Conservation (phyloP, 2,329 filamentous ascomycete genomes). For the Metarhizium robertsii region DNA sequence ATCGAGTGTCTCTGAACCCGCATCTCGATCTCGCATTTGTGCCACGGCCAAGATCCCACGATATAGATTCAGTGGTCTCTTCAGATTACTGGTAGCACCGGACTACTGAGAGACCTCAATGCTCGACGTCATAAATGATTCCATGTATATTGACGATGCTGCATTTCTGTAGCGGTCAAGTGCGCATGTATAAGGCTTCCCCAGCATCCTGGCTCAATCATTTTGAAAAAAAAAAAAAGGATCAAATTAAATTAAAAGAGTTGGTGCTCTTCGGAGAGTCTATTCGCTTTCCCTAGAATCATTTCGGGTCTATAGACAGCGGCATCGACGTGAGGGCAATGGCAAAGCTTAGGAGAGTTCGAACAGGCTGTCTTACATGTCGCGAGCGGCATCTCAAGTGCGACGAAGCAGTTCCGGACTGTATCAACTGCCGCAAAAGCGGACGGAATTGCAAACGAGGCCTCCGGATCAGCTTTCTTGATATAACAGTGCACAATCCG, state of each 20-base stretch:
- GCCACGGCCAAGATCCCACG: not conserved
- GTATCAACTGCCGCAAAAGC: slow-evolving; percentile 80
- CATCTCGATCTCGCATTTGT: not conserved
- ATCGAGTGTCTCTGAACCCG: not conserved
- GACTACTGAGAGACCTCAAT: not conserved
- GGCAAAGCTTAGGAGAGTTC: slow-evolving; percentile 58
- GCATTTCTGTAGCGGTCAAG: not conserved
- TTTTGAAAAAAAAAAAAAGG: not conserved
- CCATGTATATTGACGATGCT: not conserved
- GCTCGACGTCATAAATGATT: not conserved
- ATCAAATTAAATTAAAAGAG: too few species aligned
- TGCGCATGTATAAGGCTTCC: not conserved
- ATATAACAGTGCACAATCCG: slow-evolving; percentile 63
- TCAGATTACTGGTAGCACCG: not conserved
- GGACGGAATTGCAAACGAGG: slow-evolving; percentile 79
- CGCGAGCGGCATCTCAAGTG: slow-evolving; percentile 86
- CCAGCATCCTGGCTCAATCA: not conserved
- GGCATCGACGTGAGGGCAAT: not conserved
- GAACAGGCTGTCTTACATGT: slow-evolving; percentile 87
- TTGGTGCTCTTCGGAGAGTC: too few species aligned
- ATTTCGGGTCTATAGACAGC: not conserved
- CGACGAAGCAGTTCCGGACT: slow-evolving; percentile 59
- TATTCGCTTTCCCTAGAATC: not conserved
- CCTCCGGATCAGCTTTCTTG: slow-evolving; percentile 83
- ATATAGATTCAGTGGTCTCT: not conserved